These are phyloP conservation scores for Solanum raphanifolium DNA, from an alignment of 257 asterid species.

Conservation along the genomic window DNA sequence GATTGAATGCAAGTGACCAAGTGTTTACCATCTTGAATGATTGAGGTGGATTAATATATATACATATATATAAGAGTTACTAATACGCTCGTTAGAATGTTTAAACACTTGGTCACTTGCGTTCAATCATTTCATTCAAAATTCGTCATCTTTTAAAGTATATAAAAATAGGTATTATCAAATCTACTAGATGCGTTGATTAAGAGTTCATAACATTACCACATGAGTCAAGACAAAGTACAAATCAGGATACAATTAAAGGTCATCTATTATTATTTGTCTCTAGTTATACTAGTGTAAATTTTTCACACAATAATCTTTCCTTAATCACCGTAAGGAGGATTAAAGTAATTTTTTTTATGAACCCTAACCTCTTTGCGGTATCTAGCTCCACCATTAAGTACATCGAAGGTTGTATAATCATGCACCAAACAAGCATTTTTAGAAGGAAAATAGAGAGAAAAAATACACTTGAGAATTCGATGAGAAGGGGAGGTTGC, in stretches of 20 bases:
- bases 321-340: too few relatives aligned
- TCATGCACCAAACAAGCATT: too few relatives aligned
- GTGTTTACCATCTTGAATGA: background rate
- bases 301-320: background rate
- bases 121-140: background rate
- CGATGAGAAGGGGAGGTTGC: constrained; percentile 68
- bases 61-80: too few relatives aligned
- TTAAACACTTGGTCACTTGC: background rate
- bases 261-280: background rate
- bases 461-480: too few relatives aligned
- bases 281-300: background rate
- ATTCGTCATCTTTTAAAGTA: background rate
- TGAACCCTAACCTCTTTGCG: too few relatives aligned
- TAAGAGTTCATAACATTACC: background rate
- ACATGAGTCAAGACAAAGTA: background rate
- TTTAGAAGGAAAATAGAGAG: background rate
- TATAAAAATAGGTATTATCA: background rate
- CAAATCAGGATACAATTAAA: background rate
- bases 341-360: too few relatives aligned
- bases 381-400: too few relatives aligned
- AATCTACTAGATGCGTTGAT: background rate
- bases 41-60: background rate
- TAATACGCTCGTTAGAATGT: too few relatives aligned
- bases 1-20: background rate
- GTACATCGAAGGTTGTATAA: too few relatives aligned